phyloP scores from a whole-genome alignment of 1,284 basidiomycete species.

The Porogramme epimiltina region DNA sequence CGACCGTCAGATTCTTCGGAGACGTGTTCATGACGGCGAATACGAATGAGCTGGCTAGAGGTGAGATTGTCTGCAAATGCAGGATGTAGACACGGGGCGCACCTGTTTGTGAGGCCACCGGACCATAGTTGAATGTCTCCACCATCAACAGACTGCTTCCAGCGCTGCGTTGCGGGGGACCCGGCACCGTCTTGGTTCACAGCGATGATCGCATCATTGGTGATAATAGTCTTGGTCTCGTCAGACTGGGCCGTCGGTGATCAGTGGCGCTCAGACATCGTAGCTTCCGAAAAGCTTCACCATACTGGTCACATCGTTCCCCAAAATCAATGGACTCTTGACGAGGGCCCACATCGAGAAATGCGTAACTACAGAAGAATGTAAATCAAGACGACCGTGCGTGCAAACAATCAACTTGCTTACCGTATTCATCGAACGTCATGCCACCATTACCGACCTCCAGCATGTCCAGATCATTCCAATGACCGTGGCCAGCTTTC shows the following conservation, averaged over 20 bases:
- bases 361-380: slow-evolving; percentile 38
- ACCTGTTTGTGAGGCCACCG: slow-evolving; percentile 34
- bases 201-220: slow-evolving; percentile 37
- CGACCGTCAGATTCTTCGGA: slow-evolving; percentile 31
- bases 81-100: background rate
- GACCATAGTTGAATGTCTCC: slow-evolving; percentile 36
- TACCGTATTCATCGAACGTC: slow-evolving; percentile 42
- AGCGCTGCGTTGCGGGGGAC: slow-evolving; percentile 31
- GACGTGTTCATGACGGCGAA: slow-evolving; percentile 40
- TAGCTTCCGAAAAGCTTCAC: slow-evolving; percentile 6
- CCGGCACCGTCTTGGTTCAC: slow-evolving; percentile 35
- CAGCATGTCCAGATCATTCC: slow-evolving; percentile 47
- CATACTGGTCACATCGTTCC: slow-evolving; percentile 42
- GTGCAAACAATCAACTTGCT: background rate
- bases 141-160: slow-evolving; percentile 32
- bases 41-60: slow-evolving; percentile 27
- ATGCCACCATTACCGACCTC: slow-evolving; percentile 45
- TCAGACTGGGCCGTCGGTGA: slow-evolving; percentile 25
- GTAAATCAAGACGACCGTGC: background rate
- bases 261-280: background rate
- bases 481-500: slow-evolving; percentile 40
- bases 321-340: slow-evolving; percentile 44
- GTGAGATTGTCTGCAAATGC: background rate
- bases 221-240: slow-evolving; percentile 36
- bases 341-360: slow-evolving; percentile 45